Evolutionary conservation across 1,284 basidiomycete species (phyloP), one percentile per base, ranked within the genome.

Genomic region (Wallemia ichthyophaga): DNA sequence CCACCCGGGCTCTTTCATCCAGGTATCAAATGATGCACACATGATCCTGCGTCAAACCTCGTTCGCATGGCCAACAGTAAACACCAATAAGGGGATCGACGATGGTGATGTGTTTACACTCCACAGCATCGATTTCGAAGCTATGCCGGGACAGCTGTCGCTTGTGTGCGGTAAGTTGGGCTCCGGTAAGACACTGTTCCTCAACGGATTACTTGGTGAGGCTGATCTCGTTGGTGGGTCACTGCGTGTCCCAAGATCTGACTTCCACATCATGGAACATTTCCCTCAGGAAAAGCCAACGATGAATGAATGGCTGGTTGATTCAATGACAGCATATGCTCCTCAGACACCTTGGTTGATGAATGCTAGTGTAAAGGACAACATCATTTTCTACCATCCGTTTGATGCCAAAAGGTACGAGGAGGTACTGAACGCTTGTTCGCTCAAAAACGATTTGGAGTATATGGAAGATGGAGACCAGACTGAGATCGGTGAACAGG

Each of bases 331-430:
- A 25, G 57, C 58, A 19, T 59, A 59, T 53, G 26, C 37, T 25
- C 53, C 58, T 58, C 58, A 59, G 21, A 5, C 15, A 7, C 27
- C 58, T 13, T 59, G 27, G 27, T 23, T 59, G 9, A 59, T 23
- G 24, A 55, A 59, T 32, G 53, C 48, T 26, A 81, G 83, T 0
- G 77, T 92, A 59, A 78, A 81, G 58, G 84, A 88, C 59, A 94
- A 92, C 65, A 92, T 94, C 62, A 66, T 86, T 28, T 95, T 95
- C 71, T 88, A 82, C 9, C 83, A 89, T 67, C 77, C 80, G 62
- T 94, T 83, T 62, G 85, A 94, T 60, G 80, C 83, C 62, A 73
- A 70, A 37, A 71, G 70, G 56, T 73, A 73, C 64, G 61, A 64
- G 64, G 66, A 58, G 2, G 63, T 66, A 23, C 48, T 68, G 24